A percentile compares a stretch with the other conserved stretches of the same genome.
Conservation (phyloP, 345 rosid species). For the Aurinia saxatilis region DNA sequence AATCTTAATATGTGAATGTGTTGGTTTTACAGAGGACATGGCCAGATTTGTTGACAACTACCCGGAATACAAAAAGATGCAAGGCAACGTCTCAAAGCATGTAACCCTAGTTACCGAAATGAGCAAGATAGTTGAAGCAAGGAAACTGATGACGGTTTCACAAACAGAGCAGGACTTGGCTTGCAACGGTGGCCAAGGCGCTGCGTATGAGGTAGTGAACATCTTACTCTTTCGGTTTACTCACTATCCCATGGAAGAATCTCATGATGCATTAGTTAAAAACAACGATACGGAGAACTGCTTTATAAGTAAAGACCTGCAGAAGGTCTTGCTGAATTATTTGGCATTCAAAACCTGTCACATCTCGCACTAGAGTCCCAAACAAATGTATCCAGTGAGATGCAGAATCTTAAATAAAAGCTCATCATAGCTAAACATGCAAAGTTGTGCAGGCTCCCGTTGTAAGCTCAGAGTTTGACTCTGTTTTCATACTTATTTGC, state of each 20-base stretch:
- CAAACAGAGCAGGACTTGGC: constrained; percentile 97
- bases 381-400: neutral
- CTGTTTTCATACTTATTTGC: constrained; percentile 26
- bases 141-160: constrained; percentile 89
- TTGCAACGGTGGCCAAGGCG: constrained; percentile 95
- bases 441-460: neutral
- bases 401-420: neutral
- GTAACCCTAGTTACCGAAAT: constrained; percentile 93
- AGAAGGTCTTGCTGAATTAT: neutral
- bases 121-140: constrained; percentile 91
- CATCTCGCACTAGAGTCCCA: neutral
- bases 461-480: constrained; percentile 17
- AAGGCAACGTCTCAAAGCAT: constrained; percentile 96
- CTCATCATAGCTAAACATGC: neutral
- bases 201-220: constrained; percentile 84
- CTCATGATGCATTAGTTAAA: neutral
- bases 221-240: neutral
- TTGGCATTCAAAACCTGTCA: neutral
- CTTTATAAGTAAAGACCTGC: neutral
- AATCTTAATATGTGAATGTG: constrained; percentile 12
- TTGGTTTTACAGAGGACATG: constrained; percentile 81
- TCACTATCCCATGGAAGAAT: neutral
- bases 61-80: constrained; percentile 96
- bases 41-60: constrained; percentile 96
- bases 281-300: neutral